Evolutionary conservation across 2,329 filamentous ascomycete genomes (phyloP), one percentile per base, ranked within the genome.

Genomic region (Fusarium haematococcum): DNA sequence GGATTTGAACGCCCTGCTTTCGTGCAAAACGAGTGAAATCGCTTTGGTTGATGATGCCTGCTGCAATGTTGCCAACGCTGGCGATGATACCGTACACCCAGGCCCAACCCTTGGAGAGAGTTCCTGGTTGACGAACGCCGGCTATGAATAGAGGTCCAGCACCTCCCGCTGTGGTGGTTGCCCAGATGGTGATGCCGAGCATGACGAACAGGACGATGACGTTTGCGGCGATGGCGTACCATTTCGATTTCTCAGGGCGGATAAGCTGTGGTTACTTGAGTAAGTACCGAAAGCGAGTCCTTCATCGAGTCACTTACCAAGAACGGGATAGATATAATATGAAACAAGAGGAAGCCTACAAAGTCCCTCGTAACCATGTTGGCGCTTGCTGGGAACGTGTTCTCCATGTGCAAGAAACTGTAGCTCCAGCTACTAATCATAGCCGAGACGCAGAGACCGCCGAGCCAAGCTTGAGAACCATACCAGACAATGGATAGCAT

Each of bases 1-100:
- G 48, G 13, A 63, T 20, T 20, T 63, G 60, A 33, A 52, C 60
- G 11, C 60, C 60, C 4, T 50, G 61, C 27, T 50, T 57, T 18
- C 25, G 27, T 56, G 61, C 61, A 41, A 64, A 64, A 57, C 61
- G 61, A 41, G 61, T 64, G 10, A 57, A 64, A n/a, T 64, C 61
- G 18, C 54, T 64, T 16, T 33, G 32, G 18, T 64, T 64, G 20
- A 39, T 56, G 16, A 64, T 25, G 1, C 61, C 61, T 14, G 39
- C 61, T 20, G 61, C 61, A 57, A 57, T 57, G 4, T 33, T 52
- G 20, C 61, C 61, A 14, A 64, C 27, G 18, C 54, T 52, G 16
- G 45, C 54, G 2, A 39, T 45, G 14, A 64, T 39, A 18, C 61
- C 61, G 18, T 32, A 56, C 1, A 33, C 35, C 18, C 54, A 57